Evolutionary conservation across 345 rosid genomes (phyloP).

Genomic region (Leavenworthia alabamica): DNA sequence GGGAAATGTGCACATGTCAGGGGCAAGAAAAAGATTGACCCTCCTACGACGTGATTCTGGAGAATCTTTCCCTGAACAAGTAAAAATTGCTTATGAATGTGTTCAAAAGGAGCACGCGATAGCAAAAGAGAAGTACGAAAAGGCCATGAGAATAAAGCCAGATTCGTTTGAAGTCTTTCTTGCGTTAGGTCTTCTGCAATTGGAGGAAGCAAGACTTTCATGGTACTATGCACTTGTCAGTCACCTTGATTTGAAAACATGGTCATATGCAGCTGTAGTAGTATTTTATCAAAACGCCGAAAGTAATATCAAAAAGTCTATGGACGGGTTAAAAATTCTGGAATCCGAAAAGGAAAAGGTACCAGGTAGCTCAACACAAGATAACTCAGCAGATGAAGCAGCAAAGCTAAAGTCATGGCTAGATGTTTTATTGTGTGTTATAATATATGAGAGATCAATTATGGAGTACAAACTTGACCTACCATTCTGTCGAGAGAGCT

Average conservation of each 20-base stretch:
- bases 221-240: conserved; percentile 68
- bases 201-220: conserved; percentile 84
- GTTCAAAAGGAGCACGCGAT: conserved; percentile 45
- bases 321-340: conserved; percentile 58
- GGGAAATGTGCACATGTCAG: conserved; percentile 84
- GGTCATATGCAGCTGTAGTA: conserved; percentile 55
- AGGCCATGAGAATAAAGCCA: conserved; percentile 72
- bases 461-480: conserved; percentile 74
- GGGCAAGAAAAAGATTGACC: conserved; percentile 67
- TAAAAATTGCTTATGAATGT: conserved; percentile 51
- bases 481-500: conserved; percentile 63
- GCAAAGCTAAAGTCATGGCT: conserved; percentile 57
- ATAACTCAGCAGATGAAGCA: conserved; percentile 44
- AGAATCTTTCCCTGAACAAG: conserved; percentile 49
- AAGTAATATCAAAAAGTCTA: conserved; percentile 61
- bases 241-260: conserved; percentile 50
- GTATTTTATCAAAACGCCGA: conserved; percentile 65
- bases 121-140: conserved; percentile 65
- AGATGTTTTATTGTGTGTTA: conserved; percentile 67
- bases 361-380: conserved; percentile 39
- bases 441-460: conserved; percentile 73
- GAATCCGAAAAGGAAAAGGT: conserved; percentile 24
- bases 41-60: conserved; percentile 45
- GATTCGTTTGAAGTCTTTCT: conserved; percentile 63
- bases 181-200: conserved; percentile 73